These are phyloP conservation scores for Chrysopogon serrulatus DNA, from an alignment of 176 grass and related monocot species.

Conservation along the genomic window DNA sequence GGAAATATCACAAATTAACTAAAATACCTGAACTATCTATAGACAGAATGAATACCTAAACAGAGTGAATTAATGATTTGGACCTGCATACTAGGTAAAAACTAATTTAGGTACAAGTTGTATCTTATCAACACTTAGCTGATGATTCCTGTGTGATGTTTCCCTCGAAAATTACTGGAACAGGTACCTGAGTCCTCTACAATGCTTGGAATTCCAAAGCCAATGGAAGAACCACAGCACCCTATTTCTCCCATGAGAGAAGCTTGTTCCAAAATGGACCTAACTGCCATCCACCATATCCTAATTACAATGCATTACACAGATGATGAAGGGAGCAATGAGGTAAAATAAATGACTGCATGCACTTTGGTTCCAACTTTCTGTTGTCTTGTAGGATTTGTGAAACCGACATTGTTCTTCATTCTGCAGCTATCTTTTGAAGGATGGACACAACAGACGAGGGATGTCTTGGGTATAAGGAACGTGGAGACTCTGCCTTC, in stretches of 20 bases:
- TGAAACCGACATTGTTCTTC: background rate
- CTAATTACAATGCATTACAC: constrained; percentile 75
- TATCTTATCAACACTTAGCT: too few species aligned
- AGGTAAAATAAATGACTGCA: constrained; percentile 40
- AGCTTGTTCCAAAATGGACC: constrained; percentile 78
- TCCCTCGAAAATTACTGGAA: constrained; percentile 13
- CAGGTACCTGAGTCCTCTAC: constrained; percentile 84
- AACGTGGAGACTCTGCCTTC: constrained; percentile 76
- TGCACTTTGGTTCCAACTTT: background rate
- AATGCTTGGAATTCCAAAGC: constrained; percentile 52
- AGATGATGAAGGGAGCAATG: constrained; percentile 88
- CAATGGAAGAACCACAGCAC: too few species aligned
- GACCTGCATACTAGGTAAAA: too few species aligned
- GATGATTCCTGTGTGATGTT: background rate
- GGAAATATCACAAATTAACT: too few species aligned
- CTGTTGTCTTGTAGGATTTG: background rate
- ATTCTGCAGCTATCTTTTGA: constrained; percentile 82
- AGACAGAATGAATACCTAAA: too few species aligned
- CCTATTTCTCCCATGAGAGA: constrained; percentile 78
- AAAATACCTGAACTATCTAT: too few species aligned
- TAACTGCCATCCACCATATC: constrained; percentile 82
- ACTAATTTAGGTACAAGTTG: too few species aligned
- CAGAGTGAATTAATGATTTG: too few species aligned
- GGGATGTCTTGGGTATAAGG: constrained; percentile 84
- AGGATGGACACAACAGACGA: constrained; percentile 98